phyloP scores from a whole-genome alignment of 495 filamentous ascomycete genomes.

The Aspergillus olivimuriae region DNA sequence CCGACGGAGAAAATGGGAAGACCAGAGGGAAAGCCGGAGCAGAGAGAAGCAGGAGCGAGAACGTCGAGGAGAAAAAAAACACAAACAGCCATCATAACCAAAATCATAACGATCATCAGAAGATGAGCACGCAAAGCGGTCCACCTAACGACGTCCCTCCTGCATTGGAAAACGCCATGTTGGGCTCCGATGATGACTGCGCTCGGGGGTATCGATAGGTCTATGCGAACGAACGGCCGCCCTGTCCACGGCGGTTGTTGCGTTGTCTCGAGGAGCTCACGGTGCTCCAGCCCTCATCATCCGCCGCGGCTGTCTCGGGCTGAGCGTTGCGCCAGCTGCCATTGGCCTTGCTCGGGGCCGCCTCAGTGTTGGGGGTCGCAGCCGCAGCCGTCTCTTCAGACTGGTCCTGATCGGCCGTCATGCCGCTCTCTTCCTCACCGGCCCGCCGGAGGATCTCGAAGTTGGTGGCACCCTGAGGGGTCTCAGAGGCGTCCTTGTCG shows the following conservation, averaged over 20 bases:
- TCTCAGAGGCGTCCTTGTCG: conserved; percentile 38
- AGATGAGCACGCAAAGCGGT: too few relatives aligned
- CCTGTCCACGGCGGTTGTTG: conserved; percentile 47
- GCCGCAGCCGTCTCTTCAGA: conserved; percentile 23
- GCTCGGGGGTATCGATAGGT: conserved; percentile 36
- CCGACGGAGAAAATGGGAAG: conserved; percentile 3
- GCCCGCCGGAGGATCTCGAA: conserved; percentile 51
- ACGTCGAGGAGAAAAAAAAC: conserved; percentile 17
- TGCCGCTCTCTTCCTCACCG: conserved; percentile 38
- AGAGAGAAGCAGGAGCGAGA: conserved; percentile 21
- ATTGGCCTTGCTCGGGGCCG: conserved; percentile 31
- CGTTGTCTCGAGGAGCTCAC: conserved; percentile 51
- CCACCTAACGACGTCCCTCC: too few relatives aligned
- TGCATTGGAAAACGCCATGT: conserved; percentile 7
- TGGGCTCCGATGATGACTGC: conserved; percentile 20
- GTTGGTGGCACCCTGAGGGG: conserved; percentile 37
- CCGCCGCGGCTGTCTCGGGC: conserved; percentile 31
- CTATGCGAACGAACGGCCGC: conserved; percentile 44
- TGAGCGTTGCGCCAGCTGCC: conserved; percentile 32
- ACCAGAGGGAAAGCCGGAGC: conserved; percentile 4
- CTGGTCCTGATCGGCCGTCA: conserved; percentile 31
- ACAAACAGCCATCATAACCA: conserved; percentile 24
- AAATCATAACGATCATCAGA: conserved; percentile 10
- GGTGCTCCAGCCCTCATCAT: conserved; percentile 76
- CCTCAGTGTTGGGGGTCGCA: conserved; percentile 29